Conservation (phyloP, 176 grass and related monocot genomes). For the Neostapfia colusana region DNA sequence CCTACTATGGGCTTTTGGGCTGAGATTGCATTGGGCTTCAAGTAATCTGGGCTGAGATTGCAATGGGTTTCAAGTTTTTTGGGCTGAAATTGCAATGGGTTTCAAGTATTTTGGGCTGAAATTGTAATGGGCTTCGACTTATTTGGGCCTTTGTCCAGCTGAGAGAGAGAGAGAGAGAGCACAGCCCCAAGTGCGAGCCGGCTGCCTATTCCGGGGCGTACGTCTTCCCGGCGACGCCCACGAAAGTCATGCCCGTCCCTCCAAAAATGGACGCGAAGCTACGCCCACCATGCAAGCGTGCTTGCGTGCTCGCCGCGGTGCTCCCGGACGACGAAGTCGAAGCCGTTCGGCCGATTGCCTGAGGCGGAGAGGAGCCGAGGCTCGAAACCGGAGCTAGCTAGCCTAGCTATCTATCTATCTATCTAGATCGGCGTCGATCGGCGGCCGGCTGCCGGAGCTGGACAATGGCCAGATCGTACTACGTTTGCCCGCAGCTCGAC, state of each 20-base stretch:
- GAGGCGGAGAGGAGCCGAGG: not conserved
- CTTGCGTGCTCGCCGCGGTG: not conserved
- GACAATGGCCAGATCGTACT: constrained; percentile 33
- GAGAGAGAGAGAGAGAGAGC: too few relatives aligned
- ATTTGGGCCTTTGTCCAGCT: too few relatives aligned
- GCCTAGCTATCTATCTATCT: not conserved
- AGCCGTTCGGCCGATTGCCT: not conserved
- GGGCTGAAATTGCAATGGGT: too few relatives aligned
- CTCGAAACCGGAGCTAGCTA: not conserved
- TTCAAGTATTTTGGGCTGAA: too few relatives aligned
- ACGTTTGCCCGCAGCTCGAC: constrained; percentile 24
- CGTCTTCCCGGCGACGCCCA: not conserved
- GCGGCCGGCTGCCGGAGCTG: not conserved
- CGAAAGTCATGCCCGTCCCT: constrained; percentile 37
- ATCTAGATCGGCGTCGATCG: not conserved
- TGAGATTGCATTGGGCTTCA: too few relatives aligned
- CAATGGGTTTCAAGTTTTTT: too few relatives aligned
- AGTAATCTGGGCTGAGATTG: too few relatives aligned
- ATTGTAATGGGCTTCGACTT: too few relatives aligned
- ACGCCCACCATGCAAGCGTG: not conserved
- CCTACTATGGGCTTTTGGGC: too few relatives aligned
- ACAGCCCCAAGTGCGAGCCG: not conserved
- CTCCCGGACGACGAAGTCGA: not conserved
- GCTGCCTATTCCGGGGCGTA: constrained; percentile 22
- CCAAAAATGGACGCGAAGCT: constrained; percentile 15